Percentiles rank a stretch among this genome's conserved stretches.
phyloP scores from a whole-genome alignment of 129 eudicot genomes.

The Centaurea solstitialis region DNA sequence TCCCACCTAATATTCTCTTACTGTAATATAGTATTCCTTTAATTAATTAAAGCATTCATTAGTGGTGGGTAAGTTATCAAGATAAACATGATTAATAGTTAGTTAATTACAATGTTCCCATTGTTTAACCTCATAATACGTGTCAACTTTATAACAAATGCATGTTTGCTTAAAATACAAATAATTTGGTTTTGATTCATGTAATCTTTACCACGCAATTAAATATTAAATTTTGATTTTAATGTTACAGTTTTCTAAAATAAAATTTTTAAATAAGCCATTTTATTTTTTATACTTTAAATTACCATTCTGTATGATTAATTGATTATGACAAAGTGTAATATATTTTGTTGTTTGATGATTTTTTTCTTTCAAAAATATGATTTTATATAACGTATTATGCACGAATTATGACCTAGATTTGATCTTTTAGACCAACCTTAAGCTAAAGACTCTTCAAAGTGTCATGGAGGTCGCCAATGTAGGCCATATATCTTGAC shows the following conservation, averaged over 20 bases:
- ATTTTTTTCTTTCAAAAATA: background rate
- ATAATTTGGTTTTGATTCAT: background rate
- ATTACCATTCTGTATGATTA: background rate
- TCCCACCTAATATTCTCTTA: background rate
- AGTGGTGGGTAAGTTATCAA: slow-evolving; percentile 17
- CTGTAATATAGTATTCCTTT: background rate
- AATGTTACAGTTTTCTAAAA: background rate
- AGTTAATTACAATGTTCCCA: slow-evolving; percentile 6
- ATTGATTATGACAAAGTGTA: background rate
- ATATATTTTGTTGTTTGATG: background rate
- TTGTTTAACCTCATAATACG: background rate
- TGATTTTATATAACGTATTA: too few species aligned
- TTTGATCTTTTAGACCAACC: too few species aligned
- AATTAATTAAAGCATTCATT: slow-evolving; percentile 2
- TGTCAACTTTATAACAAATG: slow-evolving; percentile 5
- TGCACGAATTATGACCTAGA: too few species aligned
- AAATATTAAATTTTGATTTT: background rate
- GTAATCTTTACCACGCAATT: background rate
- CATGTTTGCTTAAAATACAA: slow-evolving; percentile 3
- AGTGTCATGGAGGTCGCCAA: too few species aligned
- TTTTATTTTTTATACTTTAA: too few species aligned
- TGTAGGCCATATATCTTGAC: too few species aligned
- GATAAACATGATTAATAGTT: slow-evolving; percentile 19
- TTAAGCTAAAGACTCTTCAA: too few species aligned
- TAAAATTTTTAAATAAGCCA: too few species aligned